Percentiles rank a stretch among this genome's conserved stretches.
Conservation (phyloP, 257 asterid genomes). For the Anisodus acutangulus region DNA sequence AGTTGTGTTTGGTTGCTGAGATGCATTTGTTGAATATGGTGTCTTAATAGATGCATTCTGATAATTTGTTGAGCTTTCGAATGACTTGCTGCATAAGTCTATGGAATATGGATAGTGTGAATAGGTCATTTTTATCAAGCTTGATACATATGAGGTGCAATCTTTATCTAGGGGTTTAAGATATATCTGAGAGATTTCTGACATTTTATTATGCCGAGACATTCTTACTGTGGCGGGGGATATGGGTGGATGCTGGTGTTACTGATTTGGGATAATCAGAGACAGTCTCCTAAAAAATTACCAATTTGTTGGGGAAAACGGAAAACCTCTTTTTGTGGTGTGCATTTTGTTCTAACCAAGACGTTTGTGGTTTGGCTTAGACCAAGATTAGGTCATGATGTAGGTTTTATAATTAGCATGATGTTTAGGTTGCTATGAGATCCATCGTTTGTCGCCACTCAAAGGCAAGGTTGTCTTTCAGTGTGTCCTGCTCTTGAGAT, state of each 20-base stretch:
- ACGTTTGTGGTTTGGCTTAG: background rate
- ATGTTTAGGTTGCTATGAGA: background rate
- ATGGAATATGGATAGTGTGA: background rate
- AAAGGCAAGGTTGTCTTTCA: background rate
- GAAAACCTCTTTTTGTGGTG: background rate
- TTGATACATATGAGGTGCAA: background rate
- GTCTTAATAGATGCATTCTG: background rate
- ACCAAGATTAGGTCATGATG: slow-evolving; percentile 15
- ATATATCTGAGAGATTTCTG: background rate
- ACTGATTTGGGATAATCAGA: background rate
- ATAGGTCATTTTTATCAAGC: background rate
- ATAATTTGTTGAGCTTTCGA: background rate
- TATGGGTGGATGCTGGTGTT: slow-evolving; percentile 3
- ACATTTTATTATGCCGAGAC: background rate
- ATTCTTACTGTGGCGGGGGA: background rate
- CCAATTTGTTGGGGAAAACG: background rate
- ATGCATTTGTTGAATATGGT: background rate
- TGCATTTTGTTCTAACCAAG: background rate
- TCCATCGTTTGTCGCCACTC: background rate
- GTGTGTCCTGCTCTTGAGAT: background rate
- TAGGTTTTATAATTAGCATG: background rate
- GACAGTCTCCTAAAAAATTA: background rate
- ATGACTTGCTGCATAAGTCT: background rate
- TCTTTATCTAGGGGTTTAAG: background rate
- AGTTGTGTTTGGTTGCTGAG: background rate